Base-by-base conservation (phyloP, 1,284 basidiomycete species). In the Chalciporus sp. region DNA sequence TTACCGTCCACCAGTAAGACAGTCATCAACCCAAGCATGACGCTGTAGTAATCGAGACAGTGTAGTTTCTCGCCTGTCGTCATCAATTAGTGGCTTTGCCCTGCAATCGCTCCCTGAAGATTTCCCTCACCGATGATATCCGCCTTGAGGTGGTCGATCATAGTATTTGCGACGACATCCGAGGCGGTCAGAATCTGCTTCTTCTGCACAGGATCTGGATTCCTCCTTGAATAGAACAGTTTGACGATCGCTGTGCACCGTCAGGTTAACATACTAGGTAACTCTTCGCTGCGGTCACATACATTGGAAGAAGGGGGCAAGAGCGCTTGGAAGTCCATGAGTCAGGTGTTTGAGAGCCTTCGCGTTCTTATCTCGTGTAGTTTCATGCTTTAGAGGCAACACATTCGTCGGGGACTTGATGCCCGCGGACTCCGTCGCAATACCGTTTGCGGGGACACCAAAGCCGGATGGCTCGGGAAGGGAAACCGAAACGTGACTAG, bases 231-330 rank as follows among this genome's bases (percentile, higher is more conserved):
- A 65, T 92, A 86, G 68, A 98, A 88, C 67, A 97, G 79, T 68
- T 94, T 92, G 57, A 95, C 89, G 56, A 95, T 85, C 16, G 92
- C 93, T 94, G 57, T 31, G 37, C 23, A 46, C 55, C 17, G 41
- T 42, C 37, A 33, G 23, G 45, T 61, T 14, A 50, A 53, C 41
- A 48, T 41, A 51, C 31, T 11, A 51, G 43, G 42, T 12, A 23
- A n/a, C 26, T 28, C 16, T 39, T 40, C 33, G 14, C 20, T 17
- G 45, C 51, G 4, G 59, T 12, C 12, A 70, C 76, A 56, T 70
- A 94, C 95, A 87, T 81, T 93, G 91, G 75, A 97, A 94, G 70
- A 98, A 90, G 5, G 92, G 89, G 1, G 86, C 85, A 53, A 96
- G 73, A 4, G 88, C 81, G 27, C 81, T 85, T 0, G 94, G 92